Percentiles rank a stretch among this genome's conserved stretches.
phyloP scores from a whole-genome alignment of 352 stramenopile species.

The Phytophthora uliginosa region DNA sequence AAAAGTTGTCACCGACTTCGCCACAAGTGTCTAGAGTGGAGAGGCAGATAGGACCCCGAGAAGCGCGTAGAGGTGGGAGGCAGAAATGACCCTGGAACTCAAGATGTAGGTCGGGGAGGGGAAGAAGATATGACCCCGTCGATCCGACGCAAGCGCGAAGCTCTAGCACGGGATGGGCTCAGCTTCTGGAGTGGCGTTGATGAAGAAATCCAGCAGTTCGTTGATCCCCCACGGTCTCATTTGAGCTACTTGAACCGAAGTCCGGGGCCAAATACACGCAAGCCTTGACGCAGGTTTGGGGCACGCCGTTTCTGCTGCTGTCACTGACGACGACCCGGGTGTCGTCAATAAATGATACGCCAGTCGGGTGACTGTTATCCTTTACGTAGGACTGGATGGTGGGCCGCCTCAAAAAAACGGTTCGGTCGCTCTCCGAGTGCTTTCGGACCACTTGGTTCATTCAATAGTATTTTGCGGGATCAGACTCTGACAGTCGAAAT shows the following conservation, averaged over 20 bases:
- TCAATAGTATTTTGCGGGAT: constrained; percentile 32
- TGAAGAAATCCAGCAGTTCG: constrained; percentile 37
- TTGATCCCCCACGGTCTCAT: constrained; percentile 29
- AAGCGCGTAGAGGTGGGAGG: too few species aligned
- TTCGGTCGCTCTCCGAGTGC: constrained; percentile 25
- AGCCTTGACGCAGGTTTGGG: constrained; percentile 23
- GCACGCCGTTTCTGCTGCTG: constrained; percentile 16
- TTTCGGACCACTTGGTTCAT: constrained; percentile 35
- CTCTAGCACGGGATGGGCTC: too few species aligned
- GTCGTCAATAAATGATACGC: constrained; percentile 34
- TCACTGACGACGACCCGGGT: constrained; percentile 27
- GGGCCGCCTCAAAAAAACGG: constrained; percentile 30
- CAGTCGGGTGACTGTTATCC: constrained; percentile 31
- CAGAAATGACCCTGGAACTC: too few species aligned
- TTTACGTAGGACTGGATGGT: constrained; percentile 39
- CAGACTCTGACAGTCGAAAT: constrained; percentile 20
- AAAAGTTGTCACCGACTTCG: too few species aligned
- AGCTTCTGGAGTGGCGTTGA: too few species aligned
- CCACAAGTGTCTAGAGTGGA: too few species aligned
- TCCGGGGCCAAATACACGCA: constrained; percentile 41
- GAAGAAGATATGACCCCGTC: too few species aligned
- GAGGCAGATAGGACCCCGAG: too few species aligned
- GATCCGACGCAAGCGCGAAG: too few species aligned
- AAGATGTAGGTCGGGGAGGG: too few species aligned
- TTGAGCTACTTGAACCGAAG: constrained; percentile 25